These are phyloP conservation scores for Bipolaris zeicola DNA, from an alignment of 2,329 filamentous ascomycete species.

Conservation along the genomic window DNA sequence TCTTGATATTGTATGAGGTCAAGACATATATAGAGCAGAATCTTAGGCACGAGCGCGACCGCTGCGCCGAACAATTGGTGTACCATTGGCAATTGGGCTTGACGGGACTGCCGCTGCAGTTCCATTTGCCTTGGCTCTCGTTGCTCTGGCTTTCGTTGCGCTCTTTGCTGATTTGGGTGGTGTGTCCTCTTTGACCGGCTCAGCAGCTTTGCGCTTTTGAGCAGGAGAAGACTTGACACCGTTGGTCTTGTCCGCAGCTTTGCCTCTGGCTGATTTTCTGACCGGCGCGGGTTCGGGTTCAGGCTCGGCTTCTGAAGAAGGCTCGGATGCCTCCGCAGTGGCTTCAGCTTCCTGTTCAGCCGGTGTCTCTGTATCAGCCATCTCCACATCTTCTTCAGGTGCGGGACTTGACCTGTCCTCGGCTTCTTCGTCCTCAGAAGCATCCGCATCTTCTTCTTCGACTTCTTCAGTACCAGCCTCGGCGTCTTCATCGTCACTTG, in stretches of 20 bases:
- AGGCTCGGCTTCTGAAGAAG: constrained; percentile 21
- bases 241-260: constrained; percentile 24
- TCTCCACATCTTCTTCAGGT: constrained; percentile 38
- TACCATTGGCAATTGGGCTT: constrained; percentile 23
- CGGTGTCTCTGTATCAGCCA: constrained; percentile 27
- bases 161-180: constrained; percentile 26
- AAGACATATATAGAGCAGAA: not conserved
- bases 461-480: constrained; percentile 34
- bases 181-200: constrained; percentile 18
- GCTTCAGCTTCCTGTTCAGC: constrained; percentile 14
- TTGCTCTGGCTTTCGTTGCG: constrained; percentile 21
- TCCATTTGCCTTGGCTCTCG: constrained; percentile 20
- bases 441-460: constrained; percentile 24
- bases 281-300: constrained; percentile 21
- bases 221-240: constrained; percentile 25
- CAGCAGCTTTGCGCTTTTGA: constrained; percentile 25
- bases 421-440: constrained; percentile 23
- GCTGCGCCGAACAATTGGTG: constrained; percentile 26
- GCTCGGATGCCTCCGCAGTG: constrained; percentile 20
- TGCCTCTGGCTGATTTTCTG: constrained; percentile 23
- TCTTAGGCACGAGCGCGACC: constrained; percentile 23
- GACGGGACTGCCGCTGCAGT: constrained; percentile 15
- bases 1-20: not conserved
- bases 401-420: constrained; percentile 20
- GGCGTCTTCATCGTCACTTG: constrained; percentile 51